Conservation (phyloP, 441 rosid species). For the Gossypium laxum region DNA sequence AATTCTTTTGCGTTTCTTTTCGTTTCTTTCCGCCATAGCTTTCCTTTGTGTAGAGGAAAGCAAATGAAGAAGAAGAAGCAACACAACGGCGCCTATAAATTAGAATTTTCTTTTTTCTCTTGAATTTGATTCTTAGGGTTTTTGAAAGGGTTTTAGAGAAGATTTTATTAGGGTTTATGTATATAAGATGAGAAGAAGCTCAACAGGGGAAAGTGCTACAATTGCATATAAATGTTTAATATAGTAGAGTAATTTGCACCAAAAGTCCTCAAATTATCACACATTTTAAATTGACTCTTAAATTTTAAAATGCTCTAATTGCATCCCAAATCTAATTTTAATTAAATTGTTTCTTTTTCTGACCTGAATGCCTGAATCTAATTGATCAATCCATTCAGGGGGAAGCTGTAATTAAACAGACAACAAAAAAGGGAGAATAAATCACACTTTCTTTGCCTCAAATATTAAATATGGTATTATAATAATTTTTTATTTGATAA, state of each 20-base stretch:
- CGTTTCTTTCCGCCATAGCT: conserved; percentile 7
- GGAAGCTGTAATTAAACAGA: not conserved
- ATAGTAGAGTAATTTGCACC: too few relatives aligned
- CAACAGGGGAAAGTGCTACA: not conserved
- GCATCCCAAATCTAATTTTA: not conserved
- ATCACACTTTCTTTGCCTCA: not conserved
- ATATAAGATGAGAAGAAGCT: not conserved
- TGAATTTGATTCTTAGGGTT: not conserved
- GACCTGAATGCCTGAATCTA: not conserved
- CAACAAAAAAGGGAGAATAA: not conserved
- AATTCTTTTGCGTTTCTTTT: conserved; percentile 12
- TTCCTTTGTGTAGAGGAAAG: not conserved
- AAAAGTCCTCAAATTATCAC: too few relatives aligned
- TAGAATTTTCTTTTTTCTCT: not conserved
- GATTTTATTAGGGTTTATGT: not conserved
- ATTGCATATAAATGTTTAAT: too few relatives aligned
- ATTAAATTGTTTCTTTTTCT: not conserved
- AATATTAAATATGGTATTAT: not conserved
- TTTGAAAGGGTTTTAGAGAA: not conserved
- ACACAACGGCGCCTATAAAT: not conserved
- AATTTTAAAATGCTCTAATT: too few relatives aligned
- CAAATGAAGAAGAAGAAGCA: not conserved
- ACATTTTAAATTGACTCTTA: too few relatives aligned
- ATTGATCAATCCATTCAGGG: not conserved
- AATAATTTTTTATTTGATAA: too few relatives aligned